A percentile compares a stretch with the other conserved stretches of the same genome.
Conservation (phyloP, 2,329 filamentous ascomycete genomes). For the Pezicula neosporulosa region DNA sequence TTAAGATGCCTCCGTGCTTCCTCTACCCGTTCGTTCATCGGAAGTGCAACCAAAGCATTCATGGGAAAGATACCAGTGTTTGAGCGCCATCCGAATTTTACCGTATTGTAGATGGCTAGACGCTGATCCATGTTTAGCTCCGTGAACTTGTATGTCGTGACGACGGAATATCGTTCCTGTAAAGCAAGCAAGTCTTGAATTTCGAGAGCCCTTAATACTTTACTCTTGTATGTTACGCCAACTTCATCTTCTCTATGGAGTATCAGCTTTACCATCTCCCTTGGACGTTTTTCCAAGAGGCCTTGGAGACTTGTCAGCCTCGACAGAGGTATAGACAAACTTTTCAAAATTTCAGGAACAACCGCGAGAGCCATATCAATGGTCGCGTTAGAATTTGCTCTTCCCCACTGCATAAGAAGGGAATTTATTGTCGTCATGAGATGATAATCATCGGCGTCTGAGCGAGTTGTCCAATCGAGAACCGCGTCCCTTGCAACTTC, state of each 20-base stretch:
- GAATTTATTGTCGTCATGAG: not conserved
- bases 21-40: not conserved
- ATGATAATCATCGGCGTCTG: not conserved
- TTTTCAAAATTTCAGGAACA: too few relatives aligned
- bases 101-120: not conserved
- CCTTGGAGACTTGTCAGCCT: not conserved
- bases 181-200: slow-evolving; percentile 1
- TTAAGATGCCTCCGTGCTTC: slow-evolving; percentile 11
- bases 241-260: slow-evolving; percentile 1
- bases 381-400: not conserved
- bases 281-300: slow-evolving; percentile 1
- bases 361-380: not conserved
- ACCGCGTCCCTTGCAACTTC: slow-evolving; percentile 1
- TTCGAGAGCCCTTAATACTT: slow-evolving; percentile 1
- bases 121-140: slow-evolving; percentile 47
- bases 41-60: not conserved
- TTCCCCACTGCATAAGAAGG: slow-evolving; percentile 3
- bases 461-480: not conserved
- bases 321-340: slow-evolving; percentile 2
- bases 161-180: slow-evolving; percentile 27
- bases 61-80: not conserved
- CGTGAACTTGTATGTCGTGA: slow-evolving; percentile 40
- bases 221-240: not conserved
- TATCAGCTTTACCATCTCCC: slow-evolving; percentile 3
- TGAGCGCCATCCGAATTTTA: slow-evolving; percentile 3